phyloP scores from a whole-genome alignment of 2,329 filamentous ascomycete genomes.

The Phialocephala subalpina region DNA sequence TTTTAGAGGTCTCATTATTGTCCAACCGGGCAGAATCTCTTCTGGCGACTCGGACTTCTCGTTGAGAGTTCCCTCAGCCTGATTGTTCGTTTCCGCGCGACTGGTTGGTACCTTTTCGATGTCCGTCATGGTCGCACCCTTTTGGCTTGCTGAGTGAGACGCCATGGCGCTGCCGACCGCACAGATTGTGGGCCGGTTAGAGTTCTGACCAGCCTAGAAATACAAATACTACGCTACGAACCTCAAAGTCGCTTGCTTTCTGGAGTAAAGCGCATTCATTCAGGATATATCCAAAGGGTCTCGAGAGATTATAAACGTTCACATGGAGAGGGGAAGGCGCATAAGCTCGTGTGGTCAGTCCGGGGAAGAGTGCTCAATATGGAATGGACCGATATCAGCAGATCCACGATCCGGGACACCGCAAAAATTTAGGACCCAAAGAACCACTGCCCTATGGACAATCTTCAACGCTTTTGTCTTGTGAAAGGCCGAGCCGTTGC shows the following conservation, averaged over 20 bases:
- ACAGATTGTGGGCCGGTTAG: neutral
- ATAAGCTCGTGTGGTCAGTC: slow-evolving; percentile 22
- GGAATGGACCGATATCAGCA: slow-evolving; percentile 9
- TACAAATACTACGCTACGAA: neutral
- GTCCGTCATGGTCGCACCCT: slow-evolving; percentile 15
- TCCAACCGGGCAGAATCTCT: slow-evolving; percentile 35
- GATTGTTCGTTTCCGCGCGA: slow-evolving; percentile 14
- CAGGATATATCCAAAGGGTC: neutral
- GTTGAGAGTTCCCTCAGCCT: slow-evolving; percentile 9
- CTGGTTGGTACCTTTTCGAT: slow-evolving; percentile 19
- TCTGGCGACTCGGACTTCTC: slow-evolving; percentile 19
- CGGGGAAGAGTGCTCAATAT: slow-evolving; percentile 12
- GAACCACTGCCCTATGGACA: neutral
- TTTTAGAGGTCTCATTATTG: slow-evolving; percentile 37
- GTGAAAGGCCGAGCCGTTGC: slow-evolving; percentile 28
- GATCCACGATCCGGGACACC: slow-evolving; percentile 1
- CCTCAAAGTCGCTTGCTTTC: neutral
- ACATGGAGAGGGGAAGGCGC: slow-evolving; percentile 12
- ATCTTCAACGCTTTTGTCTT: slow-evolving; percentile 14
- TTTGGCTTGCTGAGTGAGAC: slow-evolving; percentile 3
- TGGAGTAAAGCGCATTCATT: neutral
- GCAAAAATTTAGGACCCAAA: slow-evolving; percentile 11
- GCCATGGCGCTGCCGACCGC: slow-evolving; percentile 12
- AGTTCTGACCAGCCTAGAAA: slow-evolving; percentile 12
- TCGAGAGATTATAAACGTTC: neutral